A percentile compares a stretch with the other conserved stretches of the same genome.
These are phyloP conservation scores for Podaxis sp. DNA, from an alignment of 768 basidiomycete genomes.

Conservation along the genomic window DNA sequence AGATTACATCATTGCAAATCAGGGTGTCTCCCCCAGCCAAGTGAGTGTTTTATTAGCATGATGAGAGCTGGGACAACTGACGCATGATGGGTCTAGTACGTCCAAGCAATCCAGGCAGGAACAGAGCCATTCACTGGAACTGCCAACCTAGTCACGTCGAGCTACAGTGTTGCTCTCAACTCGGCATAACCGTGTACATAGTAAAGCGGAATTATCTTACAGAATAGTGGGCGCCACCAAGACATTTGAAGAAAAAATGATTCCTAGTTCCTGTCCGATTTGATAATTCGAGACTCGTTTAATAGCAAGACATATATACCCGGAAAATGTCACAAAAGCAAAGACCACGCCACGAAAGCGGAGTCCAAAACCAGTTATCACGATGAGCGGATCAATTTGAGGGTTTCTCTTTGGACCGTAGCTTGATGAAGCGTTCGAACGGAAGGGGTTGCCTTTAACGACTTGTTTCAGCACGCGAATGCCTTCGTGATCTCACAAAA, in stretches of 20 bases:
- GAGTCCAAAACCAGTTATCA: background rate
- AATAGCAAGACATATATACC: too few species aligned
- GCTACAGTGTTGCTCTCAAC: conserved; percentile 19
- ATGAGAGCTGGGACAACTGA: background rate
- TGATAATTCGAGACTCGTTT: too few species aligned
- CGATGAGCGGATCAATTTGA: conserved; percentile 23
- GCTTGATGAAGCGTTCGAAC: conserved; percentile 44
- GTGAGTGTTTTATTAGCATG: conserved; percentile 24
- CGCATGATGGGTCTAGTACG: conserved; percentile 31
- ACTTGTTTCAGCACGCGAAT: too few species aligned
- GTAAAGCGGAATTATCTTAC: background rate
- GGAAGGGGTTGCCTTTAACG: conserved; percentile 21
- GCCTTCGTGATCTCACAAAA: conserved; percentile 43
- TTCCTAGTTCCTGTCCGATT: too few species aligned
- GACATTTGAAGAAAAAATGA: background rate
- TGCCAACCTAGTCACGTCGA: conserved; percentile 41
- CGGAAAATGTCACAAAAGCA: too few species aligned
- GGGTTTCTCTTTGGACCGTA: conserved; percentile 35
- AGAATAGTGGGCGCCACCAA: background rate
- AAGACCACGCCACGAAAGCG: too few species aligned
- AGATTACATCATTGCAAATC: conserved; percentile 46
- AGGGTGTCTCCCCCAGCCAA: conserved; percentile 49
- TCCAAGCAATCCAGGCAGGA: conserved; percentile 56
- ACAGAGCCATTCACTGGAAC: conserved; percentile 55
- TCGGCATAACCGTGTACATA: background rate